phyloP scores from a whole-genome alignment of 352 stramenopile genomes.

The Pythium apleroticum region DNA sequence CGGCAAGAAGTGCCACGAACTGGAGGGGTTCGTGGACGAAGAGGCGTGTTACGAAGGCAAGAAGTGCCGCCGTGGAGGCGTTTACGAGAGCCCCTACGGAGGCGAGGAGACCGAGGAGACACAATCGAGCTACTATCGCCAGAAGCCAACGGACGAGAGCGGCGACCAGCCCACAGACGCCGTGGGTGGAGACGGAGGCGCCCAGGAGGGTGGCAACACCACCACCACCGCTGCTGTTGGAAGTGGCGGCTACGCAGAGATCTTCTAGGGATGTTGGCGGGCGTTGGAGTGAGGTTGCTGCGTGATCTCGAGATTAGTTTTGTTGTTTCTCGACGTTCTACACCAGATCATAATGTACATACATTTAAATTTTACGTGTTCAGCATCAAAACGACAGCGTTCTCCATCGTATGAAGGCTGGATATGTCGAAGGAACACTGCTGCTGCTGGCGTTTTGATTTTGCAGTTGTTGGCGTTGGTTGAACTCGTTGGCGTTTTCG shows the following conservation, averaged over 20 bases:
- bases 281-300: too few species aligned
- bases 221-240: neutral
- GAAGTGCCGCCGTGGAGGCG: neutral
- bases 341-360: too few species aligned
- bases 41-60: conserved; percentile 1
- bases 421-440: too few species aligned
- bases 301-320: too few species aligned
- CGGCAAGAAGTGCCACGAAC: conserved; percentile 10
- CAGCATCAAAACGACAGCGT: too few species aligned
- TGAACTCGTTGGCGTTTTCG: too few species aligned
- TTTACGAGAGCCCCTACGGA: too few species aligned
- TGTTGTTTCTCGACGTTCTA: too few species aligned
- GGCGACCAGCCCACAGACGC: neutral
- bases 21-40: neutral
- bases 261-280: neutral
- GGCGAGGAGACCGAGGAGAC: neutral
- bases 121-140: neutral
- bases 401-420: too few species aligned
- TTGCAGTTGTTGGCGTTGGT: too few species aligned
- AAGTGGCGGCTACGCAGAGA: neutral
- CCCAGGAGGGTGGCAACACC: neutral
- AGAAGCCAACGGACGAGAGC: neutral
- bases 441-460: too few species aligned
- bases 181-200: neutral
- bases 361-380: too few species aligned